Conservation (phyloP, 306 rosid genomes). For the Cyamopsis tetragonoloba region DNA sequence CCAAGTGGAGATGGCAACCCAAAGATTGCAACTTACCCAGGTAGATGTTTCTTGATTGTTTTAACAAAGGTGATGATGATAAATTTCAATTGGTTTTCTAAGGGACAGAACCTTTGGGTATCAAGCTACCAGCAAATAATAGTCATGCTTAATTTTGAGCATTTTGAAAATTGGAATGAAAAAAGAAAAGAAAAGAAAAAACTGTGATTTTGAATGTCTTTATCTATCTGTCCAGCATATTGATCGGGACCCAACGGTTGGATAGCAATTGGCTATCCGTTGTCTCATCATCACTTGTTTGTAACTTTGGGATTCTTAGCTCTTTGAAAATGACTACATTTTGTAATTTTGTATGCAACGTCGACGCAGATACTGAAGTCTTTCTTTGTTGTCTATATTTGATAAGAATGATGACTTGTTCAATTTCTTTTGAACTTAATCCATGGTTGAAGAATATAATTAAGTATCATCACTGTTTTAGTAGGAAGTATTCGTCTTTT, state of each 20-base stretch:
- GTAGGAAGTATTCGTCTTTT: slow-evolving; percentile 1
- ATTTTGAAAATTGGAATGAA: background rate
- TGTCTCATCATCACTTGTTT: background rate
- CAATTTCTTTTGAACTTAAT: background rate
- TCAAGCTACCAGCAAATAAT: background rate
- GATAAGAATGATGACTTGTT: slow-evolving; percentile 1
- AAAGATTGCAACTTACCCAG: slow-evolving; percentile 77
- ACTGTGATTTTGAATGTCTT: background rate
- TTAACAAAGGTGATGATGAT: background rate
- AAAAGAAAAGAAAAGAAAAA: background rate
- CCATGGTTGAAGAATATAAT: background rate
- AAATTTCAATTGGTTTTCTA: background rate
- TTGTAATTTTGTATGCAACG: background rate
- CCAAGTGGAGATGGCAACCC: slow-evolving; percentile 98
- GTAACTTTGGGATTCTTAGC: background rate
- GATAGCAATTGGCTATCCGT: background rate
- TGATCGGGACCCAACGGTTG: slow-evolving; percentile 7
- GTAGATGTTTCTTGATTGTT: slow-evolving; percentile 25
- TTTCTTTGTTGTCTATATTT: background rate
- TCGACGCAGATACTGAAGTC: background rate
- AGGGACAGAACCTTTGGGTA: background rate
- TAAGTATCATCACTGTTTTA: background rate
- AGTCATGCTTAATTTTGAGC: background rate
- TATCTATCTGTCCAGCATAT: background rate
- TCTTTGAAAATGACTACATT: background rate